Evolutionary conservation across 441 rosid genomes (phyloP).

Genomic region (Erysimum pusillum): DNA sequence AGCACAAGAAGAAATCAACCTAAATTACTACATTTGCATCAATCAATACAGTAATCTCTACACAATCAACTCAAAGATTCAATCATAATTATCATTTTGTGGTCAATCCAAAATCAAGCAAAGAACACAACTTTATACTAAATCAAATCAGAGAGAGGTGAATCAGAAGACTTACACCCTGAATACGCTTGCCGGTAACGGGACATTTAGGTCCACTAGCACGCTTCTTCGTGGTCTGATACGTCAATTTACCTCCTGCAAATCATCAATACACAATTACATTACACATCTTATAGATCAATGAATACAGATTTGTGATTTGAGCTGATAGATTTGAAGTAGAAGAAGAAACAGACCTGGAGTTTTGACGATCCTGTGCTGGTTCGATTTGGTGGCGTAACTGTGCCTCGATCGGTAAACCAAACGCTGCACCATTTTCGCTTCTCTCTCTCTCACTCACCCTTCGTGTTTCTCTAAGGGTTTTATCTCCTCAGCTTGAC

Average conservation of each 20-base stretch:
- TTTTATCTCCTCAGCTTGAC: slow-evolving; percentile 44
- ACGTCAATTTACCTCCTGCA: slow-evolving; percentile 82
- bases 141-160: neutral
- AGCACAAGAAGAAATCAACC: slow-evolving; percentile 25
- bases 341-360: slow-evolving; percentile 60
- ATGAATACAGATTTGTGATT: neutral
- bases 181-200: slow-evolving; percentile 86
- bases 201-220: slow-evolving; percentile 88
- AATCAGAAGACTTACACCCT: slow-evolving; percentile 62
- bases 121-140: neutral
- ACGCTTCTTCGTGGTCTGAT: slow-evolving; percentile 85
- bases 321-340: neutral
- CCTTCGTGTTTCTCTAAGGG: slow-evolving; percentile 17
- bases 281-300: slow-evolving; percentile 4
- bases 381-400: slow-evolving; percentile 89
- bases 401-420: slow-evolving; percentile 83
- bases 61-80: neutral
- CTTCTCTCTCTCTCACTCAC: slow-evolving; percentile 1
- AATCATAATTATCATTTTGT: neutral
- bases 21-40: neutral
- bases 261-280: neutral
- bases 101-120: neutral
- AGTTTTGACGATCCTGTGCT: slow-evolving; percentile 85
- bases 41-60: neutral
- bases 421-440: slow-evolving; percentile 87